Base-by-base conservation (phyloP, 148 eudicot species). In the Tetragonia tetragonoides region DNA sequence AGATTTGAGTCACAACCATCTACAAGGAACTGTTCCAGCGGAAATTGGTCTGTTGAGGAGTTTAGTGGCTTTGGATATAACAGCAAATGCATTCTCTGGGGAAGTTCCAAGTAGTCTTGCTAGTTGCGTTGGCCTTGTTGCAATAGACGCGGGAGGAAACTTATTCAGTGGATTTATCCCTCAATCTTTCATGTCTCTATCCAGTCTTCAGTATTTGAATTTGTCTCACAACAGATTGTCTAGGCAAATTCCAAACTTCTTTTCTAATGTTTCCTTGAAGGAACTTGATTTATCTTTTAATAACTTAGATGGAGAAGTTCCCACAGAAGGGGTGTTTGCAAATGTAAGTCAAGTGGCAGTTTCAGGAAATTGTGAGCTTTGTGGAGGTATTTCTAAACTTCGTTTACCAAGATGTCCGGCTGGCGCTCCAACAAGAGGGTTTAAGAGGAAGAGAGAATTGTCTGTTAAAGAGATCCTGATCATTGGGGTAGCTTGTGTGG, bases 291-390 rank as follows among this genome's bases (percentile, higher is more conserved):
- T 86, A 7, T 82, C 83, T 17, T 77, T 21, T 37, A 86, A 86
- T 54, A 21, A 70, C 68, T 84, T 86, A 14, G 85, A 81, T 49
- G 89, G 89, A 8, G 65, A 21, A 73, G 83, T 84, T 37, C 87
- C 89, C 0, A 44, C 17, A 5, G 56, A 60, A 21, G 87, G 87
- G 0, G 56, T 70, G 10, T 84, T 84, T 63, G 39, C 54, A 34
- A 86, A 86, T 79, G 41, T 51, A 7, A 79, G 73, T 77, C 83
- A 53, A 54, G 21, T 70, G 59, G 73, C 77, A 40, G 24, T 81
- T 18, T 2, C 15, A 0, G 88, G 85, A 21, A 86, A 86, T 72
- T 47, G 7, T 1, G 74, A 61, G 73, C 85, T 86, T 10, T 79
- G 85, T 74, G 86, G 85, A 65, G 88, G 88, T 15, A 65, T 77